Percentiles rank a stretch among this genome's conserved stretches.
Evolutionary conservation across 2,329 filamentous ascomycete species (phyloP).

Genomic region (Arthrobotrys sphaeroides): DNA sequence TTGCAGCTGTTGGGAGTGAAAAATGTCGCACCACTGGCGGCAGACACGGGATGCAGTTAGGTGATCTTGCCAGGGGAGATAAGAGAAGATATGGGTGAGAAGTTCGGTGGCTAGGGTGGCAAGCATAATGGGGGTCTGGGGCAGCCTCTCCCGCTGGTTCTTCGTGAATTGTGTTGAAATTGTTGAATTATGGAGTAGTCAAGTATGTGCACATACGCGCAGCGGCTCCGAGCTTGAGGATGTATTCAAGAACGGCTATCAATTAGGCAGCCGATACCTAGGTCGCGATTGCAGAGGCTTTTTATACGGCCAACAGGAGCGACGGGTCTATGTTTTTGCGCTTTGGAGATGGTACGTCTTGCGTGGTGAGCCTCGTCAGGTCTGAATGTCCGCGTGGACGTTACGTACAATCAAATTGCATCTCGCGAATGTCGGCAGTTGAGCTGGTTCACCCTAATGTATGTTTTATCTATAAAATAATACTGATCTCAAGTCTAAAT

Average conservation of each 20-base stretch:
- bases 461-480: too few species aligned
- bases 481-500: too few species aligned
- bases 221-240: too few species aligned
- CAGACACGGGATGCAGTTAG: slow-evolving; percentile 20
- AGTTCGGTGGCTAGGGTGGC: slow-evolving; percentile 20
- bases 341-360: not conserved
- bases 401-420: not conserved
- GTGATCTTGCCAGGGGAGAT: slow-evolving; percentile 48
- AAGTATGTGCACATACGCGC: too few species aligned
- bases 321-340: too few species aligned
- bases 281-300: too few species aligned
- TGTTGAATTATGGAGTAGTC: slow-evolving; percentile 13
- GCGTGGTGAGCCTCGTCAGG: slow-evolving; percentile 13
- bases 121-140: not conserved
- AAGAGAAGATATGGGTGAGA: slow-evolving; percentile 23
- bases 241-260: too few species aligned
- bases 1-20: slow-evolving; percentile 9
- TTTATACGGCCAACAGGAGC: too few species aligned
- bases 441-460: not conserved
- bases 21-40: slow-evolving; percentile 12
- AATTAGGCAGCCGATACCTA: too few species aligned
- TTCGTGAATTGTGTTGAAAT: slow-evolving; percentile 36
- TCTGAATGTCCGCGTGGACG: slow-evolving; percentile 2
- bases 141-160: too few species aligned
- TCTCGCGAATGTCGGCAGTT: not conserved